phyloP scores from a whole-genome alignment of 129 eudicot species.

The Artemisia annua region DNA sequence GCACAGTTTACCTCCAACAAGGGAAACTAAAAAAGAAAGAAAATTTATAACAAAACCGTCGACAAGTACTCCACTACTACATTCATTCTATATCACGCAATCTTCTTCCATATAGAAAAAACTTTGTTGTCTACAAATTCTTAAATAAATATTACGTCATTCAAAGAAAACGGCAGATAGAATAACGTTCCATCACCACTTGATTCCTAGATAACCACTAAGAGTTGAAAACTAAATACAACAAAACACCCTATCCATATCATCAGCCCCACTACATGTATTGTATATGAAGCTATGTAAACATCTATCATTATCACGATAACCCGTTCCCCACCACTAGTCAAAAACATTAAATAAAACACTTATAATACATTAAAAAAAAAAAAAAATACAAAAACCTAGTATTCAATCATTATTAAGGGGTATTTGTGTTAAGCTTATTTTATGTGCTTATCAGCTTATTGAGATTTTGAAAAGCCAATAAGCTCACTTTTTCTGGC shows the following conservation, averaged over 20 bases:
- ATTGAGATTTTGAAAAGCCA: too few relatives aligned
- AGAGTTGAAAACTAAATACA: conserved; percentile 64
- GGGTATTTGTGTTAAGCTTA: too few relatives aligned
- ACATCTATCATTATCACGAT: conserved; percentile 27
- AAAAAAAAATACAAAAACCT: neutral
- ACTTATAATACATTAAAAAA: conserved; percentile 8
- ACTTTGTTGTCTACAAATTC: too few relatives aligned
- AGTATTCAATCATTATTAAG: conserved; percentile 5
- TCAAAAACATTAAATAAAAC: neutral
- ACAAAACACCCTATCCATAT: conserved; percentile 28
- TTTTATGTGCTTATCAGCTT: too few relatives aligned
- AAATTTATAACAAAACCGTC: conserved; percentile 8
- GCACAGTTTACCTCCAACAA: conserved; percentile 56
- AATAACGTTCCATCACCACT: conserved; percentile 36
- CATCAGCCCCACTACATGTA: conserved; percentile 22
- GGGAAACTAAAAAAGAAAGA: conserved; percentile 40
- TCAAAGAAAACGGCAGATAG: conserved; percentile 4
- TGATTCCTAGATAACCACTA: conserved; percentile 24
- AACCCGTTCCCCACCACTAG: conserved; percentile 31
- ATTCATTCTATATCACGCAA: neutral
- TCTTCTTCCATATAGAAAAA: too few relatives aligned
- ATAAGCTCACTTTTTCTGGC: too few relatives aligned
- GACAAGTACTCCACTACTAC: neutral
- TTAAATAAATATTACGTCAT: too few relatives aligned
- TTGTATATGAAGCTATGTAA: conserved; percentile 10